Base-by-base conservation (phyloP, 176 grass and related monocot species). In the Avena insularis region DNA sequence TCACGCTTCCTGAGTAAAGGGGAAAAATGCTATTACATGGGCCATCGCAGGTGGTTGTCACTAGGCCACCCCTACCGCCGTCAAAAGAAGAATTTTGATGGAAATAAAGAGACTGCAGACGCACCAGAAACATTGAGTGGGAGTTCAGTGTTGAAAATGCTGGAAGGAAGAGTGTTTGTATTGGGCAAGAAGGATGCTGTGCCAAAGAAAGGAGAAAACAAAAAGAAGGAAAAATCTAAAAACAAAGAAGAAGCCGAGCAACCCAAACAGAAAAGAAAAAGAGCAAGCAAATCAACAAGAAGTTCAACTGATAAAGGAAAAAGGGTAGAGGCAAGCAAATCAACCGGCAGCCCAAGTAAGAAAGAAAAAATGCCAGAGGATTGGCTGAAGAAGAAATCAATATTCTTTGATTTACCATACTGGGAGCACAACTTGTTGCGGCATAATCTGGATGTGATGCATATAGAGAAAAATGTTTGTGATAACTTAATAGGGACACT, bases 371-470 rank as follows among this genome's bases (percentile, higher is more conserved):
- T 1, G 29, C 29, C 29, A 29, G 29, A 29, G 29, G 29, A 29
- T 29, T 29, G 29, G 29, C 29, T 29, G 29, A 29, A 69, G 33
- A 69, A 69, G 65, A 38, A 69, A 69, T 69, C 29, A 8, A 36
- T 69, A 69, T 69, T 69, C 2, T 69, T 69, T 69, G 6, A 12
- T 3, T 35, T 38, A 16, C 65, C 65, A 69, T 70, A 77, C 29
- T 78, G 51, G 75, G 2, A 55, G 49, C 14, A 77, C 50, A 77
- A 77, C 6, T 35, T 33, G n/a, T 33, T 77, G 50, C 74, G 74
- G 14, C 49, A 77, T 33, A 77, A 77, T 77, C 49, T 56, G 8
- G 74, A 55, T 4, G 74, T 55, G 49, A 77, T 77, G 74, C 74
- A 77, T 15, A 77, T 77, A 54, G n/a, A n/a, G n/a, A n/a, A n/a